Conservation (phyloP, 2,329 filamentous ascomycete genomes). For the Dothideomycetes sp. region DNA sequence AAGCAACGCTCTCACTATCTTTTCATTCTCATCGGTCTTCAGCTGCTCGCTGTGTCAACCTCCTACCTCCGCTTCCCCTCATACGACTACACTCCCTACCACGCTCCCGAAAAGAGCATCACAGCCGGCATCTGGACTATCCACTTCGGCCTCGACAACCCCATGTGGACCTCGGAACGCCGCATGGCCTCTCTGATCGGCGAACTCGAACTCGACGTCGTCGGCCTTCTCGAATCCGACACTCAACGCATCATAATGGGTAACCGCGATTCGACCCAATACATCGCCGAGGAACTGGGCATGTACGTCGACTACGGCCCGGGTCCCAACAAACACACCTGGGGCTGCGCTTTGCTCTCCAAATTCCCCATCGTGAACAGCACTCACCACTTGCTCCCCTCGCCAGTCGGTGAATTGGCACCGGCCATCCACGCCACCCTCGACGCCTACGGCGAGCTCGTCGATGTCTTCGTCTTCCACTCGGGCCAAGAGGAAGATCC, state of each 20-base stretch:
- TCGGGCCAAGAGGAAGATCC: conserved; percentile 95
- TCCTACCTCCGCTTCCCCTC: conserved; percentile 87
- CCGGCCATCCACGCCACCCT: conserved; percentile 96
- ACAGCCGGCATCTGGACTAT: conserved; percentile 98
- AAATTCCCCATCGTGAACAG: conserved; percentile 98
- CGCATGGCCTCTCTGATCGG: conserved; percentile 61
- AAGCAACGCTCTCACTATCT: conserved; percentile 58
- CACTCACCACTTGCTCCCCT: conserved; percentile 88
- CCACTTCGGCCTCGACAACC: conserved; percentile 94
- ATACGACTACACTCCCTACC: conserved; percentile 85
- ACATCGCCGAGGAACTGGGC: conserved; percentile 86
- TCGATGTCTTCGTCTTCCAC: conserved; percentile 97
- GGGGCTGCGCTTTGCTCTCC: conserved; percentile 84
- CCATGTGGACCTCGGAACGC: conserved; percentile 96
- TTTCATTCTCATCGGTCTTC: conserved; percentile 57
- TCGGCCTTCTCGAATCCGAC: conserved; percentile 90
- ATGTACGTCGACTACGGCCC: conserved; percentile 99
- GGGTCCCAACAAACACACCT: conserved; percentile 97
- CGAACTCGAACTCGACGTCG: conserved; percentile 92
- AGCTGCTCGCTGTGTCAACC: conserved; percentile 68
- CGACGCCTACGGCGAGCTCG: conserved; percentile 77
- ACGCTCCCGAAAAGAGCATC: conserved; percentile 74
- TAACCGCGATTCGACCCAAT: conserved; percentile 92
- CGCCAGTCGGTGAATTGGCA: conserved; percentile 86
- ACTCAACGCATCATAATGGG: conserved; percentile 98